Evolutionary conservation across 306 rosid species (phyloP), one percentile per base, ranked within the genome.

Genomic region (Prunus campanulata): DNA sequence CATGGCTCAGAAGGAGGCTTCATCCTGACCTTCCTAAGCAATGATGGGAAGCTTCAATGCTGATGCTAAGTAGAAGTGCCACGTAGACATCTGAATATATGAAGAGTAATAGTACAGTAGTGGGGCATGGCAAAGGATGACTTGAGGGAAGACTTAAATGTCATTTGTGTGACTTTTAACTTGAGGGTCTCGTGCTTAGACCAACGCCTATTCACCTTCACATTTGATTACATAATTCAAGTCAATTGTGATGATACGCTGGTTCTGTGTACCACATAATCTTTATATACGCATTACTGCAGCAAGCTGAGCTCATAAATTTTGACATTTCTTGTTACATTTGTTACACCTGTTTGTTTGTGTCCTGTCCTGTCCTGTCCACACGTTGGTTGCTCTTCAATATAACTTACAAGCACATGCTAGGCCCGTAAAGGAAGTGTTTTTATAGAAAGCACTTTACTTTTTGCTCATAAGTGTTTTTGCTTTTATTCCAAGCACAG

Each of bases 11-110:
- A 47, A 80, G 88, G 92, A 29, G 81, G 85, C 74, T 91, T 88
- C 93, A 73, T 55, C 29, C 86, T 77, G 84, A 87, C 29, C 80
- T 94, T 91, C 97, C 89, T 84, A 48, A n/a, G 88, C 74, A 87
- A 72, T 39, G 46, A 22, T 5, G 80, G 92, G 98, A 92, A 94
- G 80, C 79, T 94, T 91, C 94, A 64, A 79, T 0, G 83, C 44
- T 78, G 72, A 80, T 74, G 72, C 84, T 62, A 46, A 68, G 80
- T 54, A 48, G 64, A 57, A 77, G 67, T 68, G 92, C 75, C 72
- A 67, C 59, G 72, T 74, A 75, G 39, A 61, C 19, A 25, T 68
- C 61, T 11, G 27, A 16, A 44, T n/a, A 44, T 42, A 35, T 25
- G 2, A 18, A 55, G 11, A 3, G 22, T 56, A 42, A 29, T 54